Base-by-base conservation (phyloP, 2,329 filamentous ascomycete species). In the Metarhizium guizhouense region DNA sequence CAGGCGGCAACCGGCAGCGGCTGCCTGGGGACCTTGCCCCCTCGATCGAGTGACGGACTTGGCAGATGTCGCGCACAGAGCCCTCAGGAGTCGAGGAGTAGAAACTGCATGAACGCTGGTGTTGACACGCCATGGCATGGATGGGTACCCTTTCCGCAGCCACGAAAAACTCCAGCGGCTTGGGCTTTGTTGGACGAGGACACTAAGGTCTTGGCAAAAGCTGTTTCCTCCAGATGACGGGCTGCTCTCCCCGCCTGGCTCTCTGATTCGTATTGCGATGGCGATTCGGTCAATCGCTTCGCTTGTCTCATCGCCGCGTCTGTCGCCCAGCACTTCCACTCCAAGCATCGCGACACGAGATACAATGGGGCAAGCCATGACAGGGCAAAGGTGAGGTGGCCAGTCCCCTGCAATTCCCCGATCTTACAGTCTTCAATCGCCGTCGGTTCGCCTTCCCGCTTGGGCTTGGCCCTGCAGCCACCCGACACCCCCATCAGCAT, bases 1-100 rank as follows among this genome's bases (percentile, higher is more conserved):
- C 52, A 54, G 52, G 34, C 42, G 52, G 52, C 45, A 36, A 40
- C 10, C 52, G 52, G 52, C 52, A 49, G 38, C 38, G 30, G 52
- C 51, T 43, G 50, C 11, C 50, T 52, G 10, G 32, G 25, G 32
- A 20, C 34, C 42, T 53, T 47, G 52, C 16, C 13, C 20, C 25
- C 4, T 4, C 25, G 25, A 25, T 25, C 25, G 25, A 25, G 25
- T 25, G 25, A 25, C 25, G n/a, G 43, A 47, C 43, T 47, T 47
- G 43, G 43, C 43, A 47, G 10, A 47, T n/a, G n/a, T 47, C 13
- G 43, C 11, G 6, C 40, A 43, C 40, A 25, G 25, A 25, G 25
- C 25, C 25, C 25, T 25, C 3, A 25, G 25, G 25, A 25, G 25
- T 25, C 25, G 25, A 25, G 25, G 25, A 25, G 25, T 25, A 25